A percentile compares a stretch with the other conserved stretches of the same genome.
phyloP scores from a whole-genome alignment of 1,284 basidiomycete species.

The Sphaerobolus stellatus region DNA sequence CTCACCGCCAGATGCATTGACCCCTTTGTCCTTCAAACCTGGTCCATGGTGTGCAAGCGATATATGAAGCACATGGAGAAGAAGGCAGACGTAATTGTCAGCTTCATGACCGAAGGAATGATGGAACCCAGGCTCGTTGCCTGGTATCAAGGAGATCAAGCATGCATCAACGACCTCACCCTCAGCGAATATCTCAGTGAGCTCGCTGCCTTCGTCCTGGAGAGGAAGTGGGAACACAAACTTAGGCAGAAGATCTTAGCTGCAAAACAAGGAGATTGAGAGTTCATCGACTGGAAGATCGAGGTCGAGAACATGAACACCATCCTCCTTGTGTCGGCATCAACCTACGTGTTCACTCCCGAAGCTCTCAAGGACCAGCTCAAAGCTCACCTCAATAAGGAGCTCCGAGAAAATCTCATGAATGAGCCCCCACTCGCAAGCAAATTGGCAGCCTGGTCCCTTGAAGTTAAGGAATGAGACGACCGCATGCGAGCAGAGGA shows the following conservation, averaged over 20 bases:
- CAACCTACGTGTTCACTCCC: not conserved
- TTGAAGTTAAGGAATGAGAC: not conserved
- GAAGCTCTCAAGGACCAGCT: not conserved
- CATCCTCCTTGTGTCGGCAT: not conserved
- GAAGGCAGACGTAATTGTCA: not conserved
- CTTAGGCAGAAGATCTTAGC: not conserved
- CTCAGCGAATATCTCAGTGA: conserved; percentile 8
- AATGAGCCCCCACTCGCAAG: not conserved
- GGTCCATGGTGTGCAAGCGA: not conserved
- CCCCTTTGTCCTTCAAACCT: not conserved
- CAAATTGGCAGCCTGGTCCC: not conserved
- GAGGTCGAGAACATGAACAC: not conserved
- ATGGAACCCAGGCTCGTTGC: not conserved
- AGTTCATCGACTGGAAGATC: not conserved
- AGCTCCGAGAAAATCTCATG: not conserved
- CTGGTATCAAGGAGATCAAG: not conserved
- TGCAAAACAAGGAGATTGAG: not conserved
- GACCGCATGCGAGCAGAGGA: not conserved
- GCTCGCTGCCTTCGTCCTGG: not conserved
- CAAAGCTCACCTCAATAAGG: not conserved
- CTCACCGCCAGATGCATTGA: not conserved
- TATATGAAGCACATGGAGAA: not conserved
- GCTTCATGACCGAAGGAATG: not conserved
- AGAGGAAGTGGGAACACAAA: not conserved
- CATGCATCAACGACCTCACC: conserved; percentile 18